Base-by-base conservation (phyloP, 768 basidiomycete genomes). In the Trametes maxima region DNA sequence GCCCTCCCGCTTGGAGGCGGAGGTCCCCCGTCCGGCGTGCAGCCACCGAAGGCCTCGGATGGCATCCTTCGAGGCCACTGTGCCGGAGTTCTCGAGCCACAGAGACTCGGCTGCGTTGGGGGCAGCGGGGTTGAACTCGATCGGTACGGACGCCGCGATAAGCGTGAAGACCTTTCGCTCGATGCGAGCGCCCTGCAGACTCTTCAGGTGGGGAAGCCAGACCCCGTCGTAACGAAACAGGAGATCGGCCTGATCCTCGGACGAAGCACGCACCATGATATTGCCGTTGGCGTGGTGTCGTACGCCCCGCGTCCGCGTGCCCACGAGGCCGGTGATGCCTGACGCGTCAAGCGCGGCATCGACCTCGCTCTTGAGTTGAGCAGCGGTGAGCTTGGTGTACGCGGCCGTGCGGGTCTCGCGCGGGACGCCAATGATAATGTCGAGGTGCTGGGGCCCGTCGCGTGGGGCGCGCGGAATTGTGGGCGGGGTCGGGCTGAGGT, bases 331-430 rank as follows among this genome's bases (percentile, higher is more conserved):
- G 14, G n/a, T 24, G 7, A 54, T 28, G 17, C 52, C 52, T 12
- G 52, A 54, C 42, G 33, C 28, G 42, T 54, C 52, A 2, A 54
- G 40, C 21, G 52, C 52, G 8, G 52, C 52, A 25, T 54, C 52
- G 11, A 54, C 52, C 42, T 54, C 52, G 25, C 24, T 43, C 52
- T 54, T 54, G 40, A 54, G 52, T 25, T 54, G 52, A 42, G 52
- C 52, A 10, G 52, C 22, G 39, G 52, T 25, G 52, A 54, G 52
- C 40, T 54, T 54, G 24, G 52, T 28, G 39, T 25, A 28, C 39
- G 16, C 40, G 24, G 7, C 52, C 12, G 42, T 28, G 24, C 52
- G 39, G 22, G 39, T 25, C 16, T 19, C 42, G 8, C 13, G 39
- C 40, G 42, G 52, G 52, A 28, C 17, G 3, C 52, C 52, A 24